These are phyloP conservation scores for Colletotrichum horii DNA, from an alignment of 2,329 filamentous ascomycete genomes.

Conservation along the genomic window DNA sequence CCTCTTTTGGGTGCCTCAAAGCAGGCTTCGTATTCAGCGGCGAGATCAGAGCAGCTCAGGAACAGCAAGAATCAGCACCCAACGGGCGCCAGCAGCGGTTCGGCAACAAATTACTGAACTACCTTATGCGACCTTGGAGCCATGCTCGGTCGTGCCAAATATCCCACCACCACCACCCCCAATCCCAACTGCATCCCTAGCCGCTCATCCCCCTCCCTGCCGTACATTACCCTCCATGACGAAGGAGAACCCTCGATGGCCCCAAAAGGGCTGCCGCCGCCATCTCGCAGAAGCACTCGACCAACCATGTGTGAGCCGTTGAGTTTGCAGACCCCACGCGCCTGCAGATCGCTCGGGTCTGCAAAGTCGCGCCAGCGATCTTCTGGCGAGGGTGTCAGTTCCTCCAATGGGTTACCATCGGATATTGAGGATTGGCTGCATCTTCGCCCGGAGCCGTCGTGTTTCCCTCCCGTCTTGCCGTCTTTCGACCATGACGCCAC, in stretches of 20 bases:
- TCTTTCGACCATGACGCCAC: background rate
- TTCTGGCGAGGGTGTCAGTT: background rate
- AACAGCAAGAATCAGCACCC: slow-evolving; percentile 10
- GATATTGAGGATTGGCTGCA: background rate
- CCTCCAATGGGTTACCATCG: slow-evolving; percentile 7
- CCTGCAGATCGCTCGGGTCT: slow-evolving; percentile 12
- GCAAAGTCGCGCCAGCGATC: slow-evolving; percentile 3
- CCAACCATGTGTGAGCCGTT: slow-evolving; percentile 11
- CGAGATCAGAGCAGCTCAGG: background rate
- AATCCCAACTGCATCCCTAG: background rate
- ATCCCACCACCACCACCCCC: background rate
- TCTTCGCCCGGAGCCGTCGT: background rate
- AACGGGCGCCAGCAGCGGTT: slow-evolving; percentile 16
- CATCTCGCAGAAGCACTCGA: background rate
- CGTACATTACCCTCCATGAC: background rate
- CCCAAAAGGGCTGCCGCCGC: background rate
- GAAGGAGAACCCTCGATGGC: background rate
- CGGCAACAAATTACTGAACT: background rate
- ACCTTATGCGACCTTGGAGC: background rate
- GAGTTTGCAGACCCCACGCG: slow-evolving; percentile 1
- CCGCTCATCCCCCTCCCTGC: background rate
- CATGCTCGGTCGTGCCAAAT: background rate
- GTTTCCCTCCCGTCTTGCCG: background rate
- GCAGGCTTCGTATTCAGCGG: background rate
- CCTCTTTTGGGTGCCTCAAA: background rate